Evolutionary conservation across 768 basidiomycete genomes (phyloP).

Genomic region (Artomyces pyxidatus): DNA sequence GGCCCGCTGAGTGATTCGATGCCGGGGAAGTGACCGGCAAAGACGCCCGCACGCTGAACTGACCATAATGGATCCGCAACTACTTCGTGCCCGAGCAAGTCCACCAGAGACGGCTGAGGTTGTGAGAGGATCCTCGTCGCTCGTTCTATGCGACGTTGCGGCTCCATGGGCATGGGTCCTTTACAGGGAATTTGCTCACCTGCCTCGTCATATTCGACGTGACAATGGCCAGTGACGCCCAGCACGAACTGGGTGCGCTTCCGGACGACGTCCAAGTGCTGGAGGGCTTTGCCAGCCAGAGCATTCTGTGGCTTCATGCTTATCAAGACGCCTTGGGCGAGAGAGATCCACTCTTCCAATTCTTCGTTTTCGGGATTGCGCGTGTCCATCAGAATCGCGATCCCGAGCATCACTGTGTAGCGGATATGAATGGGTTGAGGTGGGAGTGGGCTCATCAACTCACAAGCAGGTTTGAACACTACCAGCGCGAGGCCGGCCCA

Average conservation of each 20-base stretch:
- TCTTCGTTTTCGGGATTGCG: conserved; percentile 16
- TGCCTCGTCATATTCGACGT: background rate
- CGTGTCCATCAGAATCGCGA: conserved; percentile 21
- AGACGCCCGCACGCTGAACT: conserved; percentile 8
- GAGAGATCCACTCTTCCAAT: conserved; percentile 19
- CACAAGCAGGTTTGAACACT: conserved; percentile 15
- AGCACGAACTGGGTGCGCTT: conserved; percentile 14
- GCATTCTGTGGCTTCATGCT: conserved; percentile 9
- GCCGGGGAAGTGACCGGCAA: conserved; percentile 19
- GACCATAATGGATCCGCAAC: conserved; percentile 13
- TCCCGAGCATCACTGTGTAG: conserved; percentile 16
- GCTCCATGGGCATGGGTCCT: conserved; percentile 4
- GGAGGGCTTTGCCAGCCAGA: conserved; percentile 14
- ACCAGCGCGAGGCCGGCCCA: conserved; percentile 12
- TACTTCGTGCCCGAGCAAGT: conserved; percentile 14
- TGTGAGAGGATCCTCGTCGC: conserved; percentile 14
- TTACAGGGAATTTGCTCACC: background rate
- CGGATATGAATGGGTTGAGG: too few species aligned
- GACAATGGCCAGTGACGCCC: conserved; percentile 6
- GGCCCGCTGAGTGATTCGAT: conserved; percentile 18
- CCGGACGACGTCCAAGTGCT: conserved; percentile 13
- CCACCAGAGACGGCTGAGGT: conserved; percentile 8
- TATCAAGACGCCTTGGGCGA: conserved; percentile 14
- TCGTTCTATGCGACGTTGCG: conserved; percentile 11
- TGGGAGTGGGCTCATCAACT: conserved; percentile 1